These are phyloP conservation scores for Phytopythium sindhum DNA, from an alignment of 352 stramenopile genomes.

Conservation along the genomic window DNA sequence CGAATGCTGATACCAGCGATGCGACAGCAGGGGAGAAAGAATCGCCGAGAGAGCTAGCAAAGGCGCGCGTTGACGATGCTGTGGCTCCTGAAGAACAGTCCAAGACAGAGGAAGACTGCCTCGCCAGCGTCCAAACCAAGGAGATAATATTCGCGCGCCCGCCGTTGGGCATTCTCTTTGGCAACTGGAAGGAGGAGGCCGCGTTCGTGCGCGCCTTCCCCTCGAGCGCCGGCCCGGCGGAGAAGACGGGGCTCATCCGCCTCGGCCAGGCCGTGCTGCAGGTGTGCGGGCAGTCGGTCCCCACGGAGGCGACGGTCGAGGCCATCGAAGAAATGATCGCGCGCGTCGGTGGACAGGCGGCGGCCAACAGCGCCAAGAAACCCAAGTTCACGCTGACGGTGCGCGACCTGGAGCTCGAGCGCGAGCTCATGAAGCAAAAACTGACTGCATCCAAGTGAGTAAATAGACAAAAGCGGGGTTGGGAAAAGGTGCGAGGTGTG, in stretches of 20 bases:
- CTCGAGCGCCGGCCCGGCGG: slow-evolving; percentile 64
- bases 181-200: slow-evolving; percentile 76
- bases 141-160: slow-evolving; percentile 63
- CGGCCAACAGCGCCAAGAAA: slow-evolving; percentile 20
- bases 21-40: slow-evolving; percentile 14
- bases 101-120: slow-evolving; percentile 8
- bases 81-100: neutral
- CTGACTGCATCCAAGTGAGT: slow-evolving; percentile 5
- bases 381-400: slow-evolving; percentile 58
- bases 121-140: slow-evolving; percentile 24
- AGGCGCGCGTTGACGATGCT: slow-evolving; percentile 14
- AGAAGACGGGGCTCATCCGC: slow-evolving; percentile 61
- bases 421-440: slow-evolving; percentile 64
- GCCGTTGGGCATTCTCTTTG: slow-evolving; percentile 78
- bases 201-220: slow-evolving; percentile 81
- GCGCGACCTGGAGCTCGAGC: slow-evolving; percentile 77
- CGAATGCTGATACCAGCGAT: neutral
- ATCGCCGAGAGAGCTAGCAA: neutral
- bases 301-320: slow-evolving; percentile 43
- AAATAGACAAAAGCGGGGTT: neutral
- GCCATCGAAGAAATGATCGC: slow-evolving; percentile 71
- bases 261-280: slow-evolving; percentile 69
- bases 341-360: slow-evolving; percentile 22
- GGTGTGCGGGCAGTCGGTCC: slow-evolving; percentile 67
- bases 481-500: neutral